These are phyloP conservation scores for Torulaspora quercuum DNA, from an alignment of 805 yeast genomes.

Conservation along the genomic window DNA sequence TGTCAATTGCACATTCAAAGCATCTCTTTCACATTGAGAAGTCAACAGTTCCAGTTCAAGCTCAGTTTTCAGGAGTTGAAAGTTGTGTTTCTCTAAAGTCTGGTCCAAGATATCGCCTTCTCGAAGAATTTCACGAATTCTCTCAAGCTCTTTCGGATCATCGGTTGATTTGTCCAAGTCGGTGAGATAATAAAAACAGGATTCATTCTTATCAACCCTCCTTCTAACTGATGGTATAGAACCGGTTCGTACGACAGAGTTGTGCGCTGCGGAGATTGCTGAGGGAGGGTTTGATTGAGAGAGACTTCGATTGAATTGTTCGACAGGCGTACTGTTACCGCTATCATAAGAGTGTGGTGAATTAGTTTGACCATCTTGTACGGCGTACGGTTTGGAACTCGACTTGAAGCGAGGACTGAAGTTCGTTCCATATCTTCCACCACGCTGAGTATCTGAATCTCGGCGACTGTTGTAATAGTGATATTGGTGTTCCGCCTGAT, in stretches of 20 bases:
- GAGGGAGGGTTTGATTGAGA: constrained; percentile 2
- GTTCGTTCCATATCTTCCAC: constrained; percentile 8
- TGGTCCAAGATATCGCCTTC: constrained; percentile 28
- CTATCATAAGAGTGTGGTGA: constrained; percentile 10
- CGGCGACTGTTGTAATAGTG: constrained; percentile 10
- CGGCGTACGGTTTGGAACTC: background rate
- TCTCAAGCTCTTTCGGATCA: constrained; percentile 14
- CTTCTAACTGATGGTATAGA: constrained; percentile 5
- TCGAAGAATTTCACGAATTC: constrained; percentile 18
- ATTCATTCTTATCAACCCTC: constrained; percentile 17
- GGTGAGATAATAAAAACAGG: constrained; percentile 26
- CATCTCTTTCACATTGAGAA: constrained; percentile 32
- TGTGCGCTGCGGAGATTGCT: constrained; percentile 1
- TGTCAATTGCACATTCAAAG: constrained; percentile 35
- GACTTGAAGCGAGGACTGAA: constrained; percentile 9
- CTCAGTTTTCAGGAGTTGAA: constrained; percentile 23
- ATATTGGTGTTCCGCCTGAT: constrained; percentile 8
- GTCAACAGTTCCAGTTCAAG: constrained; percentile 30
- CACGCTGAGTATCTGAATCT: constrained; percentile 8
- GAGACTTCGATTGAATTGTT: constrained; percentile 5
- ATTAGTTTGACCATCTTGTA: constrained; percentile 4
- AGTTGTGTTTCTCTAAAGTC: constrained; percentile 23
- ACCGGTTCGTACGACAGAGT: constrained; percentile 3
- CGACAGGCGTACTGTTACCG: constrained; percentile 14
- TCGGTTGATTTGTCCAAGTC: constrained; percentile 19